Percentiles rank a stretch among this genome's conserved stretches.
phyloP scores from a whole-genome alignment of 2,329 filamentous ascomycete species.

The Phialocephala subalpina region DNA sequence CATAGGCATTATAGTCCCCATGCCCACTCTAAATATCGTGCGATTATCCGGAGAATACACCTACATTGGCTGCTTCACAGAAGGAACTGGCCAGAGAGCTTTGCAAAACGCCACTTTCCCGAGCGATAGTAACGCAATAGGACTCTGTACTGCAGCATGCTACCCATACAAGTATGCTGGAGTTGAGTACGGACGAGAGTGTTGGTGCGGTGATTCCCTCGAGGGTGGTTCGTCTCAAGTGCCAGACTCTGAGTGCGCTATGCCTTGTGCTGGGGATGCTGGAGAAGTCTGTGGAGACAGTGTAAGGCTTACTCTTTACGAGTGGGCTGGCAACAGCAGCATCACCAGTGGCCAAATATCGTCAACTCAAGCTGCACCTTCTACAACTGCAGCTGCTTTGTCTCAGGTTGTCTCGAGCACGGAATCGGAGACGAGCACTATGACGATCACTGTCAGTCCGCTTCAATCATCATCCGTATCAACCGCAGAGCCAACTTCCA shows the following conservation, averaged over 20 bases:
- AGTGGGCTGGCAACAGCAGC: neutral
- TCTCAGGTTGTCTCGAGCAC: neutral
- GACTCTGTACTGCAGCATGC: neutral
- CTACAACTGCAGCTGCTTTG: neutral
- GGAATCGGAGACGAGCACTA: too few species aligned
- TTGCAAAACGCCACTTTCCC: neutral
- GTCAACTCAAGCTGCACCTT: neutral
- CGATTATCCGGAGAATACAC: neutral
- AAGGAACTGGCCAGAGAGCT: neutral
- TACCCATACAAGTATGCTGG: conserved; percentile 3
- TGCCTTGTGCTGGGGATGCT: conserved; percentile 10
- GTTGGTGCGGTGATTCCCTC: conserved; percentile 7
- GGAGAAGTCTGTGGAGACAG: conserved; percentile 13
- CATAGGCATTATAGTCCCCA: neutral
- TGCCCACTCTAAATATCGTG: neutral
- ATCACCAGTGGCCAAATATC: neutral
- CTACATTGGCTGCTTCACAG: conserved; percentile 1
- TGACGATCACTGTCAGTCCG: too few species aligned
- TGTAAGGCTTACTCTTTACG: neutral
- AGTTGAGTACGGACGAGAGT: neutral
- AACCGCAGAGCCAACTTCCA: too few species aligned
- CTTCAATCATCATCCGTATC: too few species aligned
- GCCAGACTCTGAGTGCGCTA: neutral
- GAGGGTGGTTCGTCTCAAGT: neutral
- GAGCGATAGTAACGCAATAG: neutral